These are phyloP conservation scores for Barnettozyma salicaria DNA, from an alignment of 805 yeast species.

Conservation along the genomic window DNA sequence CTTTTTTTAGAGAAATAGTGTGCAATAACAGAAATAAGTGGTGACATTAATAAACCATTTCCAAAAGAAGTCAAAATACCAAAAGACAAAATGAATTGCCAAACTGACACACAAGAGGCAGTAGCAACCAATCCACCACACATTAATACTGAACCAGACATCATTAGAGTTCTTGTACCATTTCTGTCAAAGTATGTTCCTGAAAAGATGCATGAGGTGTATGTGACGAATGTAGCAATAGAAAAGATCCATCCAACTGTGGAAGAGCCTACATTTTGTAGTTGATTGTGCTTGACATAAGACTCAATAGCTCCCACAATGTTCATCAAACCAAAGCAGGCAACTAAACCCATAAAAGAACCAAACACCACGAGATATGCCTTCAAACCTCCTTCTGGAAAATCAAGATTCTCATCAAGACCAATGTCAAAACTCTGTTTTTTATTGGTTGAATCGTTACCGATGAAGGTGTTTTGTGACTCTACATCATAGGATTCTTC, in stretches of 20 bases:
- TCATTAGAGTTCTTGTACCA: conserved; percentile 36
- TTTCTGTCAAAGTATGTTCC: conserved; percentile 42
- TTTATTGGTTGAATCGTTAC: not conserved
- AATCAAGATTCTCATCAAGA: conserved; percentile 19
- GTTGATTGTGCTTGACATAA: conserved; percentile 47
- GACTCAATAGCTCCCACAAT: conserved; percentile 58
- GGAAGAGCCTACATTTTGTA: conserved; percentile 37
- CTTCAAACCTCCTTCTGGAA: conserved; percentile 49
- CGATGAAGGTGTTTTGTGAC: conserved; percentile 1
- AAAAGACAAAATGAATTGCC: conserved; percentile 48
- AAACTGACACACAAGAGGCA: conserved; percentile 37
- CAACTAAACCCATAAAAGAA: conserved; percentile 46
- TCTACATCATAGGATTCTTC: conserved; percentile 2
- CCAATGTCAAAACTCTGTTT: conserved; percentile 1
- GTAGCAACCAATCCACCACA: conserved; percentile 39
- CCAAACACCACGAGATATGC: conserved; percentile 54
- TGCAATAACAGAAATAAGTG: conserved; percentile 38
- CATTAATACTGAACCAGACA: conserved; percentile 33
- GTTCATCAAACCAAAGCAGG: conserved; percentile 50
- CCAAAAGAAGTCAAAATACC: conserved; percentile 43
- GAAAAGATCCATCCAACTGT: conserved; percentile 53
- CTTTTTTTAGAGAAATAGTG: conserved; percentile 40
- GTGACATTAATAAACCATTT: conserved; percentile 38
- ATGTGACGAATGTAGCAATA: conserved; percentile 25
- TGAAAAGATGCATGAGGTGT: conserved; percentile 32